Conservation (phyloP, 331 rosid genomes). For the Acacia pycnantha region DNA sequence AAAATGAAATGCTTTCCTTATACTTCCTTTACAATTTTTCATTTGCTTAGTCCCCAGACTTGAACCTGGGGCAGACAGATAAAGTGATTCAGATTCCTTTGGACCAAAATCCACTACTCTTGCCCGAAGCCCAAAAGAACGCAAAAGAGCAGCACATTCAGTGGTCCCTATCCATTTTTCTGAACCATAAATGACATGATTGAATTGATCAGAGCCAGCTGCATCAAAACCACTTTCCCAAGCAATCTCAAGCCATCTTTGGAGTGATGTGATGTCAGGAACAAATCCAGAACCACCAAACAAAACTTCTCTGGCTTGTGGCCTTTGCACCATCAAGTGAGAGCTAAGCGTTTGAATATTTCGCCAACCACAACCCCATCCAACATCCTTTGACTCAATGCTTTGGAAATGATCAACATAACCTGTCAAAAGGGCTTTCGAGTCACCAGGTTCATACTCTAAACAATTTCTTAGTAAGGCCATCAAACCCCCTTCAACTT, state of each 20-base stretch:
- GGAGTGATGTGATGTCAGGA: constrained; percentile 78
- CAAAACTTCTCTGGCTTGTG: constrained; percentile 59
- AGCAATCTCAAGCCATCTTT: constrained; percentile 93
- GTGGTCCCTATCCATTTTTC: constrained; percentile 81
- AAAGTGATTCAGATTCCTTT: constrained; percentile 53
- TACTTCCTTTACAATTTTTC: constrained; percentile 26
- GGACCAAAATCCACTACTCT: constrained; percentile 88
- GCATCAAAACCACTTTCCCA: constrained; percentile 88
- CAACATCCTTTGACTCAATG: constrained; percentile 60
- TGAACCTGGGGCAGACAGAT: constrained; percentile 58
- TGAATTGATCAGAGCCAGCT: constrained; percentile 61
- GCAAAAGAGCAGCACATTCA: constrained; percentile 79
- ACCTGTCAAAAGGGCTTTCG: constrained; percentile 52
- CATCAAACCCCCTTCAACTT: constrained; percentile 70
- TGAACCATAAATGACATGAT: constrained; percentile 55
- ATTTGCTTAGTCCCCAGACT: constrained; percentile 28
- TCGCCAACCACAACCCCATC: constrained; percentile 97
- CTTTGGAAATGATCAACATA: constrained; percentile 77
- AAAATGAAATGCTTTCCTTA: constrained; percentile 24
- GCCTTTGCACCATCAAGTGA: constrained; percentile 61
- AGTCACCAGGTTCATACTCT: constrained; percentile 59
- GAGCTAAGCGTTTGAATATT: constrained; percentile 82
- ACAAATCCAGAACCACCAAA: constrained; percentile 73
- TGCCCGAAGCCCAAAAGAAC: constrained; percentile 68
- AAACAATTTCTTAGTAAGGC: constrained; percentile 60